Percentiles rank a stretch among this genome's conserved stretches.
Evolutionary conservation across 2,329 filamentous ascomycete species (phyloP).

Genomic region (Leptographium flavum): DNA sequence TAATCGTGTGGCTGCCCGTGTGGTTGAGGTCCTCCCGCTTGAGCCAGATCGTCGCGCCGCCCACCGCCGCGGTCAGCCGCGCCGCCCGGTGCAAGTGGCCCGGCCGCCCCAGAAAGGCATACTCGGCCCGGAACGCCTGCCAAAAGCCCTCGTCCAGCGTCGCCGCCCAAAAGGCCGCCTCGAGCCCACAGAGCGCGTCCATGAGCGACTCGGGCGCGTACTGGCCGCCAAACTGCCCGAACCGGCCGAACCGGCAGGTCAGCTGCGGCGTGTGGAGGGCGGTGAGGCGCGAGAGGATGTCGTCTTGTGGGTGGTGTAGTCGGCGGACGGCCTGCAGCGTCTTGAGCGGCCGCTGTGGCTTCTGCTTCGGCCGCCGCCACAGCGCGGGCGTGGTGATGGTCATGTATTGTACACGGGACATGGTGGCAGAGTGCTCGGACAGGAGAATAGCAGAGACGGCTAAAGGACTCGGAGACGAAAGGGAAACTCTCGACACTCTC

Average conservation of each 20-base stretch:
- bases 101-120: constrained; percentile 92
- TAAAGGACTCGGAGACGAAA: too few relatives aligned
- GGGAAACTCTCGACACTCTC: too few relatives aligned
- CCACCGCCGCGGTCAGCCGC: constrained; percentile 74
- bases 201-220: constrained; percentile 96
- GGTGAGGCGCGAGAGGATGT: neutral
- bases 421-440: neutral
- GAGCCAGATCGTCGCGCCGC: constrained; percentile 91
- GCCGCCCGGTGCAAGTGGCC: constrained; percentile 84
- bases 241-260: too few relatives aligned
- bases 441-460: neutral
- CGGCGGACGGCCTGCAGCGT: too few relatives aligned
- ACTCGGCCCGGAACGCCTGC: constrained; percentile 93
- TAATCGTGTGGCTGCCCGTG: constrained; percentile 98
- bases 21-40: constrained; percentile 98
- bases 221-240: constrained; percentile 92
- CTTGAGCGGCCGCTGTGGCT: too few relatives aligned
- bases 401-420: neutral
- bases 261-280: neutral
- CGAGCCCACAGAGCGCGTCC: constrained; percentile 86
- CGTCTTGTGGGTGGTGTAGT: neutral
- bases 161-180: constrained; percentile 79
- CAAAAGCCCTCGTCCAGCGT: constrained; percentile 84
- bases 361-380: too few relatives aligned
- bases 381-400: neutral